A percentile compares a stretch with the other conserved stretches of the same genome.
These are phyloP conservation scores for Amanita exitialis DNA, from an alignment of 768 basidiomycete genomes.

Conservation along the genomic window DNA sequence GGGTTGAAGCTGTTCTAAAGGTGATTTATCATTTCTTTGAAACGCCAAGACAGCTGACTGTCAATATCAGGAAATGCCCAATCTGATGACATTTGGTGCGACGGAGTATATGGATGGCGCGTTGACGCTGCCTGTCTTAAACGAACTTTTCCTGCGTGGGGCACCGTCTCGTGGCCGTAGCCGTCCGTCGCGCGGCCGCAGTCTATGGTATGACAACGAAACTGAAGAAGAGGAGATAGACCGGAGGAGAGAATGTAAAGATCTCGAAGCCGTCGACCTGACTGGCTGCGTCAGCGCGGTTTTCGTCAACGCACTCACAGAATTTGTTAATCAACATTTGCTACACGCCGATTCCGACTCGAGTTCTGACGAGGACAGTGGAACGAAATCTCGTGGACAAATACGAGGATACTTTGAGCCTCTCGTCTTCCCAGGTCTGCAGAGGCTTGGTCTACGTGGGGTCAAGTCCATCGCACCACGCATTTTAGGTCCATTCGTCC, in stretches of 20 bases:
- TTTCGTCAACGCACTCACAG: conserved; percentile 77
- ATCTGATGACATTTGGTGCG: conserved; percentile 81
- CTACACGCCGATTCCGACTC: conserved; percentile 25
- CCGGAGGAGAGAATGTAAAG: conserved; percentile 59
- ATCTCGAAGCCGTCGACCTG: conserved; percentile 83
- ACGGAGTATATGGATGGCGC: conserved; percentile 99
- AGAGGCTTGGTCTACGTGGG: conserved; percentile 72
- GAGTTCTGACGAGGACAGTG: conserved; percentile 35
- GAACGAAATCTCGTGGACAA: conserved; percentile 20
- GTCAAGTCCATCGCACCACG: conserved; percentile 68
- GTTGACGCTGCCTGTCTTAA: conserved; percentile 73
- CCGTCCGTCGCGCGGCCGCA: conserved; percentile 56
- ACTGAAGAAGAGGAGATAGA: conserved; percentile 70
- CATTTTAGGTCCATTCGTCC: conserved; percentile 61
- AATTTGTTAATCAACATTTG: conserved; percentile 68
- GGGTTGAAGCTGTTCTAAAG: conserved; percentile 72
- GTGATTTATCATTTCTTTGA: conserved; percentile 22
- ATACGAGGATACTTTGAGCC: conserved; percentile 30
- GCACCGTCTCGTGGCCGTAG: conserved; percentile 58
- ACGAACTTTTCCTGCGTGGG: conserved; percentile 86
- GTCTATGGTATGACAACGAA: conserved; percentile 40
- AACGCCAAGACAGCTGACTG: conserved; percentile 5
- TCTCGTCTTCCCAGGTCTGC: conserved; percentile 56
- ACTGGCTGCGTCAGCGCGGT: conserved; percentile 92
- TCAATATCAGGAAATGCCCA: conserved; percentile 69